Base-by-base conservation (phyloP, 2,329 filamentous ascomycete species). In the Aspergillus glaucus region DNA sequence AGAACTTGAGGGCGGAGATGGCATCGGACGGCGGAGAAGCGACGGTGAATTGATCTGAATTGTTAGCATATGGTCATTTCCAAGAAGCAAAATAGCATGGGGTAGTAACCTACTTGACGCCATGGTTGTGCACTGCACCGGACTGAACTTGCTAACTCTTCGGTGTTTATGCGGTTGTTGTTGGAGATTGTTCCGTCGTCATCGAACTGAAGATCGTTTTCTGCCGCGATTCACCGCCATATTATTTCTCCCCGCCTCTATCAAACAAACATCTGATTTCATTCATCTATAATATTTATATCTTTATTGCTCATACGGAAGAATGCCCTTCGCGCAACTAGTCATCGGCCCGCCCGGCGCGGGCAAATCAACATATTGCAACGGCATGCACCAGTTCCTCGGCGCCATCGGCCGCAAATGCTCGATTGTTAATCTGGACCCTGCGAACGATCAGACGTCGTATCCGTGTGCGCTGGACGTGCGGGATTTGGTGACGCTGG, bases 341-440 rank as follows among this genome's bases (percentile, higher is more conserved):
- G 84, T 95, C 34, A 84, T 95, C 61, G 93, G 93, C n/a, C 92
- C 91, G 57, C 93, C 93, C 6, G 93, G 93, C 62, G 84, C 90
- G 26, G 93, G 93, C 52, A 98, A 98, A 75, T 96, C 90, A 56
- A 98, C 93, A 6, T 96, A 95, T 68, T 97, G 92, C 76, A 89
- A 97, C 82, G 93, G 93, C 65, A 95, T 98, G 87, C 88, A 96
- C 65, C 93, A 98, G 73, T 98, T 98, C 74, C 86, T 97, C 79
- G 86, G 86, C 56, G 92, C 93, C 55, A 95, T 98, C 66, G 90
- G 91, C 52, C 86, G 93, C 49, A 91, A 94, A 69, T 95, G 89
- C 75, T 94, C 89, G 14, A 84, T 97, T 34, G 88, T 96, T 50
- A 98, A 98, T 67, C 85, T 98, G 56, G 93, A 98, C 71, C 93